A percentile compares a stretch with the other conserved stretches of the same genome.
Evolutionary conservation across 2,329 filamentous ascomycete species (phyloP).

Genomic region (Penicillium aurantiogriseum): DNA sequence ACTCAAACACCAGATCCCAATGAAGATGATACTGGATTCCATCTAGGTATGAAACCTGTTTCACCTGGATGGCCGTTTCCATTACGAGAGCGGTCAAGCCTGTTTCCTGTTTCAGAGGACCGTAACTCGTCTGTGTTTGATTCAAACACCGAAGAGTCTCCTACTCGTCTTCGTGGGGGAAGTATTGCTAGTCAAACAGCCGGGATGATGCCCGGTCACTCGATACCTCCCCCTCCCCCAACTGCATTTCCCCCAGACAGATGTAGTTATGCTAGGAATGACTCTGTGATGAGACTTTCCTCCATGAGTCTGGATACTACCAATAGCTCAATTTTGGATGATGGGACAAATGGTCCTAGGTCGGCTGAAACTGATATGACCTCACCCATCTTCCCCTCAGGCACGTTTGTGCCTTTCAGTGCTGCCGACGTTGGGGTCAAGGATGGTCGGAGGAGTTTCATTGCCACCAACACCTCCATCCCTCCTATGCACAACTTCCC

Average conservation of each 20-base stretch:
- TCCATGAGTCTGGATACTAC: constrained; percentile 40
- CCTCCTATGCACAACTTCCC: constrained; percentile 28
- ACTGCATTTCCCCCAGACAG: constrained; percentile 32
- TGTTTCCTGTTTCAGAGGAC: constrained; percentile 28
- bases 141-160: constrained; percentile 24
- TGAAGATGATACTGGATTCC: constrained; percentile 21
- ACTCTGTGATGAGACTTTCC: constrained; percentile 36
- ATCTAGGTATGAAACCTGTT: constrained; percentile 28
- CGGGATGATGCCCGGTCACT: constrained; percentile 36
- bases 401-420: constrained; percentile 38
- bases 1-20: constrained; percentile 37
- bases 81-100: constrained; percentile 17
- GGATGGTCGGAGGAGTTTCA: constrained; percentile 31
- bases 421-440: constrained; percentile 38
- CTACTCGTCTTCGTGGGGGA: constrained; percentile 28
- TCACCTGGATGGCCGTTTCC: constrained; percentile 34
- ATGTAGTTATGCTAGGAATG: constrained; percentile 35
- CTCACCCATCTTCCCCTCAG: constrained; percentile 34
- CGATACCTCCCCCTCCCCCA: constrained; percentile 39
- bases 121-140: constrained; percentile 23
- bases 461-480: constrained; percentile 24
- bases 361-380: constrained; percentile 30
- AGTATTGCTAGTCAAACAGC: constrained; percentile 37
- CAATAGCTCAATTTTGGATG: constrained; percentile 41
- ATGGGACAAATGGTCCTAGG: constrained; percentile 28